Percentiles rank a stretch among this genome's conserved stretches.
Evolutionary conservation across 805 yeast species (phyloP).

Genomic region (Grigorovia humatica): DNA sequence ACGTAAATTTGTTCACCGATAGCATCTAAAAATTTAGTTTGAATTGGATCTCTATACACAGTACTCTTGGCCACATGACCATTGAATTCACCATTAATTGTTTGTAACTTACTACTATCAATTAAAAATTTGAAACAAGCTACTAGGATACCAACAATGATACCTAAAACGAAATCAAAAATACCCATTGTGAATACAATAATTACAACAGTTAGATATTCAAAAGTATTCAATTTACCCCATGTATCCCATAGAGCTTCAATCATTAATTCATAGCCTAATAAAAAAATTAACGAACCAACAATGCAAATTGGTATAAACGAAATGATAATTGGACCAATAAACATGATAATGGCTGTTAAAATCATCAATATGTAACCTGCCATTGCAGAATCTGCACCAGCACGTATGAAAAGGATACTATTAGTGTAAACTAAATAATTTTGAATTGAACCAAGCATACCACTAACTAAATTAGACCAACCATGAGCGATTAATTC

Average conservation of each 20-base stretch:
- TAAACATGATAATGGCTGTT: slow-evolving; percentile 69
- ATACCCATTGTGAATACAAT: slow-evolving; percentile 94
- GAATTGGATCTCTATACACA: slow-evolving; percentile 82
- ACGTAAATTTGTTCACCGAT: slow-evolving; percentile 89
- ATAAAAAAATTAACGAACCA: slow-evolving; percentile 78
- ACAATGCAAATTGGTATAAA: slow-evolving; percentile 93
- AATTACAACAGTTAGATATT: slow-evolving; percentile 71
- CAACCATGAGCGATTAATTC: slow-evolving; percentile 93
- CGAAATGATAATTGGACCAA: slow-evolving; percentile 90
- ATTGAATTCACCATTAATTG: slow-evolving; percentile 69
- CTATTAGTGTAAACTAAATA: slow-evolving; percentile 92
- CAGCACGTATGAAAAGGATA: slow-evolving; percentile 83
- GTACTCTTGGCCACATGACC: slow-evolving; percentile 88
- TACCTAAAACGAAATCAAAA: slow-evolving; percentile 90
- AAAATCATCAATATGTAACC: slow-evolving; percentile 83
- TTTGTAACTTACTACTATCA: slow-evolving; percentile 77
- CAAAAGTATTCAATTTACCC: slow-evolving; percentile 64
- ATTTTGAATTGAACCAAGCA: slow-evolving; percentile 82
- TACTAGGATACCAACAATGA: slow-evolving; percentile 76
- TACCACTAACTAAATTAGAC: slow-evolving; percentile 77
- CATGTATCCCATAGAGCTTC: slow-evolving; percentile 82
- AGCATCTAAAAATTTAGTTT: slow-evolving; percentile 70
- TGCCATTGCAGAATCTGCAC: slow-evolving; percentile 82
- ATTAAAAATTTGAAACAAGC: slow-evolving; percentile 95
- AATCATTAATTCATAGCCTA: slow-evolving; percentile 81